Evolutionary conservation across 2,329 filamentous ascomycete genomes (phyloP).

Genomic region (Aspergillus sp.): DNA sequence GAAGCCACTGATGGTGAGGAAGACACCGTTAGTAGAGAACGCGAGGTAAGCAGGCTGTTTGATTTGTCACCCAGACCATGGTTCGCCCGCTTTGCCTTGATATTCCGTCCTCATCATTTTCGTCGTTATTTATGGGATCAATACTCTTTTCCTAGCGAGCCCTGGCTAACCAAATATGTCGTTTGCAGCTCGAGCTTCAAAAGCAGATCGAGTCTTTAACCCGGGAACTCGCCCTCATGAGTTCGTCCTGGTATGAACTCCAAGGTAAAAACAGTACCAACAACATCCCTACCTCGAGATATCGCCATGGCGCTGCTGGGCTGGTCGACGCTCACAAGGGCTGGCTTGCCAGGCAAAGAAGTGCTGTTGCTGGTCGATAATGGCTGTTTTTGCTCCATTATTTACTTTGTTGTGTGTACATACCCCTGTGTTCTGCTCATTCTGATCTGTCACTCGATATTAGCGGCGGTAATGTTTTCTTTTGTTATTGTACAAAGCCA

Average conservation of each 20-base stretch:
- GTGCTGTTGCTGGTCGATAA: constrained; percentile 39
- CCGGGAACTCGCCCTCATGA: constrained; percentile 46
- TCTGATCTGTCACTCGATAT: background rate
- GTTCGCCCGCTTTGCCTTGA: background rate
- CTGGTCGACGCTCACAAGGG: constrained; percentile 41
- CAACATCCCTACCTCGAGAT: constrained; percentile 43
- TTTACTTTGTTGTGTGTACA: background rate
- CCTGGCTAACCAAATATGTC: constrained; percentile 11
- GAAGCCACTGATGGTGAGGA: constrained; percentile 34
- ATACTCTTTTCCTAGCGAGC: background rate
- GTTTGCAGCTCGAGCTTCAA: constrained; percentile 41
- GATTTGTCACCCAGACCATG: background rate
- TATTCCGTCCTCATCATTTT: background rate
- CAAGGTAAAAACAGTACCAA: constrained; percentile 46
- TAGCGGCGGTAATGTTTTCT: background rate
- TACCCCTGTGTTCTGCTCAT: background rate
- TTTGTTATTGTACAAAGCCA: background rate
- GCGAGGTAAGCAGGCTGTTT: constrained; percentile 34
- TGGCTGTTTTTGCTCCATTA: background rate
- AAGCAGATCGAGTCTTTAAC: constrained; percentile 41
- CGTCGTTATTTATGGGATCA: background rate
- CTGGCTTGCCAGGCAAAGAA: constrained; percentile 48
- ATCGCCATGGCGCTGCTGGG: constrained; percentile 36
- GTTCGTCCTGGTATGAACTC: constrained; percentile 50
- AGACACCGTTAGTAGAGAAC: constrained; percentile 39